Evolutionary conservation across 177 flowering plant genomes (phyloP).

Genomic region (Vitis hybrid): DNA sequence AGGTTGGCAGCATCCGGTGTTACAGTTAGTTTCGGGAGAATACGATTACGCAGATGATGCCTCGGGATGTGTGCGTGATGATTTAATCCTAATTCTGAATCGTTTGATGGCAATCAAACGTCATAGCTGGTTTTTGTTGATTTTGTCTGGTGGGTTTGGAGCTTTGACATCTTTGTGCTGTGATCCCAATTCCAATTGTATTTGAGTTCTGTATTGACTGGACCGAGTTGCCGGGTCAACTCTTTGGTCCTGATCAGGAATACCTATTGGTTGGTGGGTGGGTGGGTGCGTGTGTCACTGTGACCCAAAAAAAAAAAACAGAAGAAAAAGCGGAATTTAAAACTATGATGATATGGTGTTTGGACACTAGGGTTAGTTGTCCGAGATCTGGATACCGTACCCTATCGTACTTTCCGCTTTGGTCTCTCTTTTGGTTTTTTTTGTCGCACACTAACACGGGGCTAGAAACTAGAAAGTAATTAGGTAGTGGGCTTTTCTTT

Average conservation of each 20-base stretch:
- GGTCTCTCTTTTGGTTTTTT: too few species aligned
- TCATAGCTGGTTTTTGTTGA: constrained; percentile 11
- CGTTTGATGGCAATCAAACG: constrained; percentile 23
- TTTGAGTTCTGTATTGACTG: constrained; percentile 2
- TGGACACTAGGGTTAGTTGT: neutral
- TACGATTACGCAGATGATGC: neutral
- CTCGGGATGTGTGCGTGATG: constrained; percentile 25
- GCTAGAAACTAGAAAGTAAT: neutral
- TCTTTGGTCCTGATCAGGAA: neutral
- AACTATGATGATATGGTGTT: neutral
- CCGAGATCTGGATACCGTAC: too few species aligned
- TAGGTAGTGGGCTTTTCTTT: neutral
- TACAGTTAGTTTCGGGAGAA: constrained; percentile 31
- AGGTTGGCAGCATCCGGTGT: constrained; percentile 10
- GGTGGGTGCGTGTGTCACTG: too few species aligned
- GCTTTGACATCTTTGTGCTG: neutral
- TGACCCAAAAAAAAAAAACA: neutral
- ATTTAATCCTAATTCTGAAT: constrained; percentile 13
- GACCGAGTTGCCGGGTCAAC: constrained; percentile 13
- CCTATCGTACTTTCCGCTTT: neutral
- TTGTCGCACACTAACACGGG: neutral
- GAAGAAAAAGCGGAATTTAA: neutral
- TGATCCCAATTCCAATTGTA: neutral
- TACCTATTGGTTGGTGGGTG: too few species aligned
- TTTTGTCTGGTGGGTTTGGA: neutral